Evolutionary conservation across 1,139 yeast species (phyloP), one percentile per base, ranked within the genome.

Genomic region (Scheffersomyces insectosa): DNA sequence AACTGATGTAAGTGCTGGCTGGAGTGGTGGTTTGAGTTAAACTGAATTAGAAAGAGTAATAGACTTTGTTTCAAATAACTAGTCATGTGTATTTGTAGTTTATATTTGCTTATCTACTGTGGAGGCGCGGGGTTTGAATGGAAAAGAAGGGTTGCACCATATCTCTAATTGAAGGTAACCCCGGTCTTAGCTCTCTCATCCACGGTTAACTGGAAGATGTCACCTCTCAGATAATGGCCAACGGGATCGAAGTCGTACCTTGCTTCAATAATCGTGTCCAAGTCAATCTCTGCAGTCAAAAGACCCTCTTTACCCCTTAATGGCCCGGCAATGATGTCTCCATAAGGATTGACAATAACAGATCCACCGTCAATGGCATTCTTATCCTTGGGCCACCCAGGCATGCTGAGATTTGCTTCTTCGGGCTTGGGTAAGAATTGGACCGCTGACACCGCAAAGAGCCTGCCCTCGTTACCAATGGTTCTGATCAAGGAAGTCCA

Each of bases 301-400:
- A 68, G 45, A 6, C 74, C 75, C 45, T 67, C 72, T 41, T 60
- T 46, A 13, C 71, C 72, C 7, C 56, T 9, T 37, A 68, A 49
- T 3, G 75, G 75, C 7, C 75, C 75, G 3, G 75, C 75, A 41
- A 70, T 51, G 12, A 68, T 57, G 33, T 67, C 72, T 14, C 75
- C 74, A 44, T 63, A 55, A 11, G 75, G 75, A 38, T 61, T 61
- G 12, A 66, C 65, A 42, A 70, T 67, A 7, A 68, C 60, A 34
- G 66, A 58, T 9, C 74, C 75, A 33, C 75, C 75, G 38, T 65
- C 60, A 42, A 68, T 68, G 37, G 61, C 50, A 51, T 76, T 76
- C 39, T 49, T 48, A 10, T 36, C 41, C 27, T 42, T 37, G 7
- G 50, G 54, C 56, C 56, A 52, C 5, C 43, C 47, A n/a, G 53